Evolutionary conservation across 257 asterid genomes (phyloP), one percentile per base, ranked within the genome.

Genomic region (Jasminum sambac): DNA sequence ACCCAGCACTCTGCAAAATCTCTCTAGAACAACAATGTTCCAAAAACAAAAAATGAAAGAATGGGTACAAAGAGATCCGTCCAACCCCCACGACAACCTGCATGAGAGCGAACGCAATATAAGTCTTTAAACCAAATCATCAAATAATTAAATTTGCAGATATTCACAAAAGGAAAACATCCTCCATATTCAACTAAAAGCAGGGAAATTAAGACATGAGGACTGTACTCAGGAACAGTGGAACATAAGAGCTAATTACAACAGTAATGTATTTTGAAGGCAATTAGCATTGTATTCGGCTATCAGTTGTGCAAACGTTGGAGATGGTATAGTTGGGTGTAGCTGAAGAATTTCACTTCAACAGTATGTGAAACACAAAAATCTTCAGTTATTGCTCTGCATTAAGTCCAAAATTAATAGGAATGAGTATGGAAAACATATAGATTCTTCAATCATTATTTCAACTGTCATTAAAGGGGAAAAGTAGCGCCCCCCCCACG

Each of bases 11-110:
- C 82, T 68, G 44, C 80, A 61, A 72, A 66, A 71, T 72, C 77
- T 73, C 80, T 73, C 81, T 77, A 83, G 68, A 81, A 79, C 88
- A 87, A 80, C 66, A 81, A 30, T 41, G 78, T 71, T 67, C 88
- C 39, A 41, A 80, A 83, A 75, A 81, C 80, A 73, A 87, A 82
- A 77, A 84, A 81, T 76, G 84, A 82, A 86, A 86, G 85, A 89
- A 88, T 81, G 73, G 82, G 80, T 70, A 81, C 81, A n/a, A 84
- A 61, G 55, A 75, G 30, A 78, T 83, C 84, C 77, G 77, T 63
- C 77, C 85, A 74, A 34, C 74, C 78, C 52, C 76, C 75, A 11
- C 64, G 69, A 38, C 76, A 78, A 21, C 95, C 95, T 89, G 89
- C 74, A 78, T 66, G 58, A 65, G 6, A 64, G 24, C 39, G 48